Percentiles rank a stretch among this genome's conserved stretches.
These are phyloP conservation scores for Aspergillus asperescens DNA, from an alignment of 495 filamentous ascomycete genomes.

Conservation along the genomic window DNA sequence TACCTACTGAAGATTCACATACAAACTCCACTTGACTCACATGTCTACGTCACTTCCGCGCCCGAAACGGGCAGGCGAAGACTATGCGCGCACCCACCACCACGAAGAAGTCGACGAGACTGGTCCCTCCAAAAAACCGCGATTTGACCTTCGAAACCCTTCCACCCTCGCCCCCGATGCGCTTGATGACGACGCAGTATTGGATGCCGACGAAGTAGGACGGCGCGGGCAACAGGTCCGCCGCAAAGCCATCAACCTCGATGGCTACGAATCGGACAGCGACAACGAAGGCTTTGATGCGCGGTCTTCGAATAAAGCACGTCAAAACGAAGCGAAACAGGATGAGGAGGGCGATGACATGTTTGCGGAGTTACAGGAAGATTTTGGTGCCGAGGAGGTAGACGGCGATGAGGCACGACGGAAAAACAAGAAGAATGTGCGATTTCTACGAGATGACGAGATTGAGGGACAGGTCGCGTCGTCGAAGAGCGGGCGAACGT, in stretches of 20 bases:
- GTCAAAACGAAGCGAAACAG: conserved; percentile 42
- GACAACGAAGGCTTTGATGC: conserved; percentile 85
- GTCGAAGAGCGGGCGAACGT: conserved; percentile 65
- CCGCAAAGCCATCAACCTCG: conserved; percentile 87
- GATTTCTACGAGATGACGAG: conserved; percentile 66
- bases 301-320: conserved; percentile 55
- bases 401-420: conserved; percentile 40
- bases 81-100: conserved; percentile 68
- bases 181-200: conserved; percentile 69
- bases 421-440: conserved; percentile 74
- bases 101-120: conserved; percentile 47
- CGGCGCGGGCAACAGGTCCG: conserved; percentile 70
- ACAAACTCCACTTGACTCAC: not conserved
- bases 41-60: conserved; percentile 67
- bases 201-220: conserved; percentile 91
- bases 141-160: conserved; percentile 93
- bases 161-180: conserved; percentile 78
- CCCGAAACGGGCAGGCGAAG: conserved; percentile 77
- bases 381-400: conserved; percentile 49
- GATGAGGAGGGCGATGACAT: conserved; percentile 68
- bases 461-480: conserved; percentile 81
- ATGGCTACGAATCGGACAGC: conserved; percentile 93
- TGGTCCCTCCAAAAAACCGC: conserved; percentile 67
- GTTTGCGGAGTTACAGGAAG: conserved; percentile 75
- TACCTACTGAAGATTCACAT: too few relatives aligned